A percentile compares a stretch with the other conserved stretches of the same genome.
These are phyloP conservation scores for Colletotrichum navitas DNA, from an alignment of 2,329 filamentous ascomycete species.

Conservation along the genomic window DNA sequence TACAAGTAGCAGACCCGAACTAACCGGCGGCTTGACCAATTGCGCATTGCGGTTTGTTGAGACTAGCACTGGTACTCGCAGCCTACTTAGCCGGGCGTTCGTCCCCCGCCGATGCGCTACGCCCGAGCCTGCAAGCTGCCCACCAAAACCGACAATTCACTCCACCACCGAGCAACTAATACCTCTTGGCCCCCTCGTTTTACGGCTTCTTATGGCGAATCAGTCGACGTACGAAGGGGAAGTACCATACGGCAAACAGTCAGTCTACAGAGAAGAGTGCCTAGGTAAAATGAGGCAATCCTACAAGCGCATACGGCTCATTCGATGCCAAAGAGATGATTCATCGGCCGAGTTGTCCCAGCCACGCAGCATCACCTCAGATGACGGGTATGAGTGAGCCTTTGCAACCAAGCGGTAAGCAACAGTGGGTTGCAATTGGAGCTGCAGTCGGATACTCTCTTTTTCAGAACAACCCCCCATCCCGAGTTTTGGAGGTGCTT, in stretches of 20 bases:
- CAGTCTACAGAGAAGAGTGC: too few species aligned
- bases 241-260: too few species aligned
- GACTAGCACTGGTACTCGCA: neutral
- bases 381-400: neutral
- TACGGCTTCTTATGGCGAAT: neutral
- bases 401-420: neutral
- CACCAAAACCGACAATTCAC: too few species aligned
- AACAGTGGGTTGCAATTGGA: neutral
- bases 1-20: too few species aligned
- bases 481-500: too few species aligned
- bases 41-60: neutral
- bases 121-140: neutral
- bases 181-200: neutral
- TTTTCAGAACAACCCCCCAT: neutral
- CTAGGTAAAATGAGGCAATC: neutral
- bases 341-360: neutral
- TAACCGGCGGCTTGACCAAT: neutral
- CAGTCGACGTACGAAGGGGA: too few species aligned
- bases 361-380: neutral
- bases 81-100: constrained; percentile 30
- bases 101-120: constrained; percentile 8
- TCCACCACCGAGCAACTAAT: too few species aligned
- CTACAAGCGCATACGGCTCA: neutral
- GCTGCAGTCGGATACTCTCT: too few species aligned
- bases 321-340: neutral